Evolutionary conservation across 441 rosid genomes (phyloP).

Genomic region (Lepidium campestre): DNA sequence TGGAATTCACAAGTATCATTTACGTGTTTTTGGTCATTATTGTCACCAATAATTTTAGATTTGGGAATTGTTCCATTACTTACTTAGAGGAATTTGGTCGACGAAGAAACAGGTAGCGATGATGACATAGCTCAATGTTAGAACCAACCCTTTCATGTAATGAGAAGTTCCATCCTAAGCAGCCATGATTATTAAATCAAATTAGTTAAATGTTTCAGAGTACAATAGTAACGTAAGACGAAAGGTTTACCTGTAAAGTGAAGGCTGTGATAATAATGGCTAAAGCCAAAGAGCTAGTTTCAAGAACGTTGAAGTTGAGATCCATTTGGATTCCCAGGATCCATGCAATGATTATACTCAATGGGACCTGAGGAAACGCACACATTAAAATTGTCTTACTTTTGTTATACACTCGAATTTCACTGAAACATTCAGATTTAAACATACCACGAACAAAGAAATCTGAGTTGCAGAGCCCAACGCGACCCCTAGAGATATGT

Average conservation of each 20-base stretch:
- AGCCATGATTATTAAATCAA: not conserved
- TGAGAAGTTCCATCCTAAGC: constrained; percentile 86
- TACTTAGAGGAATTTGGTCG: constrained; percentile 44
- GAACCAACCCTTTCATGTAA: constrained; percentile 80
- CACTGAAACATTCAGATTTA: not conserved
- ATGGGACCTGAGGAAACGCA: constrained; percentile 43
- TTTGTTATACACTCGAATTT: not conserved
- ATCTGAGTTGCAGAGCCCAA: constrained; percentile 70
- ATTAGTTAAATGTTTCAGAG: not conserved
- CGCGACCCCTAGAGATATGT: constrained; percentile 62
- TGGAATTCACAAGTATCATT: not conserved
- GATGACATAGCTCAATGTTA: constrained; percentile 58
- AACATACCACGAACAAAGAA: constrained; percentile 50
- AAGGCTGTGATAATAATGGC: constrained; percentile 62
- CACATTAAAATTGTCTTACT: not conserved
- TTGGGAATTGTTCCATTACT: constrained; percentile 4
- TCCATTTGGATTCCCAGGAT: constrained; percentile 77
- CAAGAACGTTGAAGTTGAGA: constrained; percentile 73
- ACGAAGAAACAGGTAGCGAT: constrained; percentile 78
- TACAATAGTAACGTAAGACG: not conserved
- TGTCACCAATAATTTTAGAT: not conserved
- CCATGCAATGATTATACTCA: constrained; percentile 67
- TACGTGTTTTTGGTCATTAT: not conserved
- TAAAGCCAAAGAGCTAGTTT: constrained; percentile 80
- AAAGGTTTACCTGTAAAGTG: constrained; percentile 59